Evolutionary conservation across 2,329 filamentous ascomycete genomes (phyloP), one percentile per base, ranked within the genome.

Genomic region (Clonostachys chloroleuca): DNA sequence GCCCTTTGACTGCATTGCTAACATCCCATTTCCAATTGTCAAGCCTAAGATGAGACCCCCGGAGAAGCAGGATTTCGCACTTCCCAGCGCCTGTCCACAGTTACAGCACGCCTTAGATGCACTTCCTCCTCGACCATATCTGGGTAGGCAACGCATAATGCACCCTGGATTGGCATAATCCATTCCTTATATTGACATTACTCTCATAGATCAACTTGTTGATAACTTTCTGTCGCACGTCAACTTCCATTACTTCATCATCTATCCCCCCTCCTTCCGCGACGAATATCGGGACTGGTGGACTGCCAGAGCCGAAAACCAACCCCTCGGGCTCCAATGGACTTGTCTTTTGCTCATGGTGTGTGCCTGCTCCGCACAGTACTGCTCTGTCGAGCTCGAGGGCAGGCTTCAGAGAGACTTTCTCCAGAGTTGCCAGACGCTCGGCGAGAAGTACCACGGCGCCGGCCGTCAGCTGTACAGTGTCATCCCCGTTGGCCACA

Each of bases 191-290:
- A 9, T 10, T 35, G 12, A 13, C 18, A 13, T 13, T 41, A 35
- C 49, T 54, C 37, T 55, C 43, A 16, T n/a, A 69, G 67, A 69
- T 48, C 54, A 52, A 10, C 55, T 69, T 7, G 59, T 69, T 10
- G 61, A 69, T 37, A 66, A 66, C 51, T 69, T 69, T 45, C 53
- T 69, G 13, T 56, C 58, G 43, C 57, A 60, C 39, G 65, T 63
- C 50, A 69, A 69, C 49, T 68, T 58, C 44, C 65, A 68, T 49
- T 65, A 66, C 56, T 69, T 69, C 48, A 63, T 68, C 43, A 52
- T 68, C 33, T 67, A 69, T 46, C 63, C 67, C 1, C 51, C 59
- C 1, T 54, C 56, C 6, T 68, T 69, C 35, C 35, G 66, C 12
- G 58, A 63, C 35, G 63, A 68, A 20, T 69, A 69, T 40, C 54